These are phyloP conservation scores for Lagenidium giganteum DNA, from an alignment of 352 stramenopile species.

Conservation along the genomic window DNA sequence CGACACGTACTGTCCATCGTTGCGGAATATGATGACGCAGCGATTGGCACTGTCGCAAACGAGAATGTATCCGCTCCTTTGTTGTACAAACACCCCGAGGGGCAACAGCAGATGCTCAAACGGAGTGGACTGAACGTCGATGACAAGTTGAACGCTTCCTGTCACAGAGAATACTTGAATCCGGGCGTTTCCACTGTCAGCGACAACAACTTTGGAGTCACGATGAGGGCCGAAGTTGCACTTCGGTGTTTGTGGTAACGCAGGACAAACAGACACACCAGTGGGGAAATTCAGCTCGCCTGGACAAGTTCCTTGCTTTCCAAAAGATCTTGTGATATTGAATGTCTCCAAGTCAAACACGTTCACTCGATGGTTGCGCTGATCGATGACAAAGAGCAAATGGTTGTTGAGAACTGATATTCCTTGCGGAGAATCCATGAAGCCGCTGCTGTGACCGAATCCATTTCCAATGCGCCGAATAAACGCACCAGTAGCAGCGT, in stretches of 20 bases:
- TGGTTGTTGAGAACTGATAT: constrained; percentile 34
- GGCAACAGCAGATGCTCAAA: constrained; percentile 28
- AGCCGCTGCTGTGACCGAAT: constrained; percentile 45
- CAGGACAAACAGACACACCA: constrained; percentile 31
- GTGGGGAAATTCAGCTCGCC: constrained; percentile 49
- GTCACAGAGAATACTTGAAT: constrained; percentile 51
- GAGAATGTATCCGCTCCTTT: constrained; percentile 32
- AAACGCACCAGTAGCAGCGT: constrained; percentile 27
- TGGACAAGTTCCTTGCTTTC: constrained; percentile 18
- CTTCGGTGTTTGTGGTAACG: constrained; percentile 22
- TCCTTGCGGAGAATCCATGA: constrained; percentile 51
- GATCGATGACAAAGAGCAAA: constrained; percentile 50
- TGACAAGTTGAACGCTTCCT: constrained; percentile 24
- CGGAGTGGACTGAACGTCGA: constrained; percentile 23
- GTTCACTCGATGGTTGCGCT: constrained; percentile 67
- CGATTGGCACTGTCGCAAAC: constrained; percentile 25
- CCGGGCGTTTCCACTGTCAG: constrained; percentile 46
- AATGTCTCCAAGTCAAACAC: constrained; percentile 31
- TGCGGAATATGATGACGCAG: constrained; percentile 31
- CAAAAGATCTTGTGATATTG: constrained; percentile 24
- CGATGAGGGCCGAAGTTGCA: constrained; percentile 49
- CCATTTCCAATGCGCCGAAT: constrained; percentile 30
- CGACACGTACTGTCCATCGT: constrained; percentile 23
- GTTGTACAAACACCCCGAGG: constrained; percentile 29
- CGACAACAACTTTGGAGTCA: constrained; percentile 41